These are phyloP conservation scores for Fistulifera solaris DNA, from an alignment of 108 stramenopile genomes.

Conservation along the genomic window DNA sequence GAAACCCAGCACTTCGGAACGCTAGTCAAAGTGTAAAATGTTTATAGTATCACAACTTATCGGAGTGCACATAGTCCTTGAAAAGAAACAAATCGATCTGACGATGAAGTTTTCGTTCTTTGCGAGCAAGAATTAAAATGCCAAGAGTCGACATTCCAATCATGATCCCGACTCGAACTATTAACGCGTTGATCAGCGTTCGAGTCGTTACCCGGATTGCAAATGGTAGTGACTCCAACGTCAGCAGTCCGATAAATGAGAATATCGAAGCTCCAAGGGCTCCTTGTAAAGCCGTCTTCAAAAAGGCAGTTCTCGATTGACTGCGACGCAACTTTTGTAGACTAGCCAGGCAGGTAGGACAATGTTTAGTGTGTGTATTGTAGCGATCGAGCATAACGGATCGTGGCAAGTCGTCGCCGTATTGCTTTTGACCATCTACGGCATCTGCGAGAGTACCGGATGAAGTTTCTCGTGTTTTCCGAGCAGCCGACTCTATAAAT, in stretches of 20 bases:
- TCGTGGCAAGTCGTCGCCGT: conserved; percentile 8
- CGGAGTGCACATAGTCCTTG: conserved; percentile 17
- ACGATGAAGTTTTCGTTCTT: background rate
- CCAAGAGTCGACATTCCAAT: background rate
- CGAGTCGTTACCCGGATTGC: conserved; percentile 7
- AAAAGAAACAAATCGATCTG: conserved; percentile 13
- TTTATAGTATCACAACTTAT: conserved; percentile 9
- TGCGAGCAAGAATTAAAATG: background rate
- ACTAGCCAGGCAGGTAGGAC: conserved; percentile 7
- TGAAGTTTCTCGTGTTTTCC: conserved; percentile 1
- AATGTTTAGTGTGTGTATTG: conserved; percentile 12
- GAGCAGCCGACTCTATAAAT: conserved; percentile 11
- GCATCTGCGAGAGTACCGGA: conserved; percentile 8
- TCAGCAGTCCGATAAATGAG: background rate
- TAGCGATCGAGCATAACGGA: conserved; percentile 17
- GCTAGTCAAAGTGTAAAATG: too few species aligned
- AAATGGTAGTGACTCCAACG: conserved; percentile 1
- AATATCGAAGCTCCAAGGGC: conserved; percentile 11
- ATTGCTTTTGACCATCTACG: background rate
- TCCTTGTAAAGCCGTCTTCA: conserved; percentile 14
- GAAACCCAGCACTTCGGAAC: too few species aligned
- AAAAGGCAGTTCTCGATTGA: background rate
- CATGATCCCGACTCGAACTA: conserved; percentile 3
- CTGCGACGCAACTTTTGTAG: background rate
- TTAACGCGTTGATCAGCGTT: background rate